Percentiles rank a stretch among this genome's conserved stretches.
Conservation (phyloP, 2,329 filamentous ascomycete species). For the Fusarium brachygibbosum region DNA sequence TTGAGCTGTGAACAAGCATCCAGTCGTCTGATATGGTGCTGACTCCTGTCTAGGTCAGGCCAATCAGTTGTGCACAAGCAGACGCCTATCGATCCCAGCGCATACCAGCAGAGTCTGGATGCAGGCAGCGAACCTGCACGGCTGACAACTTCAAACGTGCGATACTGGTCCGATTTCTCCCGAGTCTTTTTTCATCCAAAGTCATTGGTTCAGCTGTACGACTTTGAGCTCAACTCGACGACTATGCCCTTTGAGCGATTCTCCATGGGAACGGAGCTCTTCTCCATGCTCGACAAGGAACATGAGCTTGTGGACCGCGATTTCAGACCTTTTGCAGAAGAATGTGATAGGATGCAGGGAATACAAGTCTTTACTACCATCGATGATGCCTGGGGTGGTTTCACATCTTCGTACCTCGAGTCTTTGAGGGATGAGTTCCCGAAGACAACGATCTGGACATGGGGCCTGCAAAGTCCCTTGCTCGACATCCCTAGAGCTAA, state of each 20-base stretch:
- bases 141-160: conserved; percentile 78
- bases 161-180: conserved; percentile 97
- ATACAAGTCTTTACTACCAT: conserved; percentile 80
- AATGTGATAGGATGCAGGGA: conserved; percentile 92
- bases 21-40: neutral
- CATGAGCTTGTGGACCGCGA: conserved; percentile 93
- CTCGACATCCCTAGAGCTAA: conserved; percentile 67
- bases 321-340: conserved; percentile 87
- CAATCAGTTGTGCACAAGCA: conserved; percentile 77
- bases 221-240: conserved; percentile 85
- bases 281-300: conserved; percentile 78
- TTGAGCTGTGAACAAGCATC: too few species aligned
- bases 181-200: conserved; percentile 92
- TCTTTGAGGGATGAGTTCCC: conserved; percentile 89
- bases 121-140: conserved; percentile 74
- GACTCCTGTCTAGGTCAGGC: conserved; percentile 67
- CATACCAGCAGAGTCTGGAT: conserved; percentile 86
- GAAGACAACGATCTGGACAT: conserved; percentile 88
- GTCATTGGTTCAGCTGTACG: conserved; percentile 87
- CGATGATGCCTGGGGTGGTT: conserved; percentile 87
- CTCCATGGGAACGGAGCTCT: conserved; percentile 84
- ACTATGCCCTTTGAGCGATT: conserved; percentile 92
- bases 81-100: conserved; percentile 74
- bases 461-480: conserved; percentile 79
- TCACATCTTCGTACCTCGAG: conserved; percentile 79